Evolutionary conservation across 306 rosid species (phyloP).

Genomic region (Prunus davidiana): DNA sequence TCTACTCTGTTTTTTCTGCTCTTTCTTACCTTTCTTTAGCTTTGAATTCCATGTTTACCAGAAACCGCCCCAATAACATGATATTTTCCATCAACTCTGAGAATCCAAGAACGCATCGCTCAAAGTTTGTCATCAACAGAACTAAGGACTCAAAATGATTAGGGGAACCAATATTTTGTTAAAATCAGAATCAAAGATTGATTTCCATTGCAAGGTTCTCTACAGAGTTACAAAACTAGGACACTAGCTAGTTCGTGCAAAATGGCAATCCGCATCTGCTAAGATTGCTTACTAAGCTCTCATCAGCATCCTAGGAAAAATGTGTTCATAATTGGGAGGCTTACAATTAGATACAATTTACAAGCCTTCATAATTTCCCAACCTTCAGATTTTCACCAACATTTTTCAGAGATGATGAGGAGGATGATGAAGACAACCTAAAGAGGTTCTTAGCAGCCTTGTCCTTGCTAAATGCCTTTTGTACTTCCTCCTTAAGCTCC

Average conservation of each 20-base stretch:
- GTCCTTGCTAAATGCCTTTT: conserved; percentile 47
- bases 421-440: conserved; percentile 31
- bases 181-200: neutral
- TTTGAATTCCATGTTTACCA: neutral
- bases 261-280: neutral
- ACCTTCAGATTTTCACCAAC: conserved; percentile 14
- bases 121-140: too few species aligned
- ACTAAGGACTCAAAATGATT: too few species aligned
- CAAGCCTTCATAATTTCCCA: conserved; percentile 12
- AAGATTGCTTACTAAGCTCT: neutral
- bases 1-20: neutral
- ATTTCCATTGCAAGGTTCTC: neutral
- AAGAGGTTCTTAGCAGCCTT: conserved; percentile 28
- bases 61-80: neutral
- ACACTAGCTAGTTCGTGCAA: neutral
- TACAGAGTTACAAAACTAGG: neutral
- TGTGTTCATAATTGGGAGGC: neutral
- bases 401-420: conserved; percentile 26
- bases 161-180: too few species aligned
- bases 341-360: conserved; percentile 11
- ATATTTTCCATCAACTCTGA: neutral
- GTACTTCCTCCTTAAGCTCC: conserved; percentile 48
- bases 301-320: neutral
- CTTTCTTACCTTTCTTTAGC: neutral
- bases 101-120: too few species aligned